These are phyloP conservation scores for Cynara cardunculus DNA, from an alignment of 129 eudicot genomes.

Conservation along the genomic window DNA sequence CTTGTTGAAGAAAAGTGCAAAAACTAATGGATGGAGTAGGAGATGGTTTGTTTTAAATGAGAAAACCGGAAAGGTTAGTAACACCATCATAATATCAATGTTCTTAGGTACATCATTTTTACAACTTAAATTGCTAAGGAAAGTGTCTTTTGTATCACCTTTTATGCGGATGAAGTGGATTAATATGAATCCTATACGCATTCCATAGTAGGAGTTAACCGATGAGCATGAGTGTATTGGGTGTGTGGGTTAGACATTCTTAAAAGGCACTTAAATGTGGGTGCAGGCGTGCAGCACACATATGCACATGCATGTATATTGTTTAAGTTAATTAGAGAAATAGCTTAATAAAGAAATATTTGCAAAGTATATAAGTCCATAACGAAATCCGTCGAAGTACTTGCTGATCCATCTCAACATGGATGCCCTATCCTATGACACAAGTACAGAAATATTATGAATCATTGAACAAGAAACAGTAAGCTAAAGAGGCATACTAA, in stretches of 20 bases:
- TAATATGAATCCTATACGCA: not conserved
- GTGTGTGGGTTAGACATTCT: not conserved
- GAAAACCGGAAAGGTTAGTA: slow-evolving; percentile 94
- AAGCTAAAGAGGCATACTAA: not conserved
- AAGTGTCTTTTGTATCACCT: not conserved
- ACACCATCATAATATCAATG: not conserved
- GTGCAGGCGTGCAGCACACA: not conserved
- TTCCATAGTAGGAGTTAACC: not conserved
- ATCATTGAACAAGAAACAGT: not conserved
- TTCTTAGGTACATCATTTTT: not conserved
- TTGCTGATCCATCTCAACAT: not conserved
- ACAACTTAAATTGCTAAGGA: not conserved
- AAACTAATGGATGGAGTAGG: slow-evolving; percentile 82
- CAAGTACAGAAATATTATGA: not conserved
- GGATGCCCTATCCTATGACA: not conserved
- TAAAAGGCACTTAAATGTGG: not conserved
- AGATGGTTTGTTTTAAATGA: slow-evolving; percentile 97
- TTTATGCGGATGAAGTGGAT: not conserved
- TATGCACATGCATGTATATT: not conserved
- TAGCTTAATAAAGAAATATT: not conserved
- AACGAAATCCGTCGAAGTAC: not conserved
- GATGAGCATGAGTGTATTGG: not conserved
- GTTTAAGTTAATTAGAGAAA: too few relatives aligned
- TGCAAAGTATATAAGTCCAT: not conserved
- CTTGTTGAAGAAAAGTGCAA: slow-evolving; percentile 78